phyloP scores from a whole-genome alignment of 352 stramenopile genomes.

The Globisporangium cylindrosporum region DNA sequence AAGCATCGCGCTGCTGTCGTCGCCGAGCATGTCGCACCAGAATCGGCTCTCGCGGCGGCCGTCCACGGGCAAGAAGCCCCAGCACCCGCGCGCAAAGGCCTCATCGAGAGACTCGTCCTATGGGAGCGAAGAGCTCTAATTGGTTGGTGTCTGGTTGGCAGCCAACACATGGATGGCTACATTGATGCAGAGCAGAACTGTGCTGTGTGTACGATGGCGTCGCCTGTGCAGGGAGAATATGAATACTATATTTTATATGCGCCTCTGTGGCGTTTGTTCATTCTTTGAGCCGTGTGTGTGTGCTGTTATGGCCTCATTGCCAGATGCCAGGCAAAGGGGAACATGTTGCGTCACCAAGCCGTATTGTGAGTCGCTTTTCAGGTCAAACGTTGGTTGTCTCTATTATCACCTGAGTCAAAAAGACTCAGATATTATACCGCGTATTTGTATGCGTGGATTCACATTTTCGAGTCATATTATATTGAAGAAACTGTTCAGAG shows the following conservation, averaged over 20 bases:
- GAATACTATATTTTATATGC: constrained; percentile 1
- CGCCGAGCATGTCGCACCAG: constrained; percentile 27
- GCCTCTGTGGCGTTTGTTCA: neutral
- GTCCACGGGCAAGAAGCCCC: constrained; percentile 3
- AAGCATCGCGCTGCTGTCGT: constrained; percentile 63
- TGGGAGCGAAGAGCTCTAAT: constrained; percentile 1
- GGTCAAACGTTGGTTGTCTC: too few relatives aligned
- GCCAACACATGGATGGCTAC: neutral
- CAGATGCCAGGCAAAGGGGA: too few relatives aligned
- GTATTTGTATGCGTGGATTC: too few relatives aligned
- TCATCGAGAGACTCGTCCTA: constrained; percentile 2
- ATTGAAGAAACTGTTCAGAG: too few relatives aligned
- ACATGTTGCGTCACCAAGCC: too few relatives aligned
- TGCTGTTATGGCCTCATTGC: too few relatives aligned
- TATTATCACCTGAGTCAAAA: too few relatives aligned
- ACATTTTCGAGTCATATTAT: too few relatives aligned
- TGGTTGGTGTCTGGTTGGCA: neutral
- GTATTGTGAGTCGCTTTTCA: too few relatives aligned
- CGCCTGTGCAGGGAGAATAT: neutral
- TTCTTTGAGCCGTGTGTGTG: neutral
- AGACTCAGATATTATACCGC: too few relatives aligned
- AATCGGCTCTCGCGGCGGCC: constrained; percentile 8
- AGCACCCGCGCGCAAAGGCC: neutral
- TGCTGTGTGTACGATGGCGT: neutral
- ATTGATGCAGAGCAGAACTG: neutral